Evolutionary conservation across 1,284 basidiomycete genomes (phyloP).

Genomic region (Pterulicium gracile): DNA sequence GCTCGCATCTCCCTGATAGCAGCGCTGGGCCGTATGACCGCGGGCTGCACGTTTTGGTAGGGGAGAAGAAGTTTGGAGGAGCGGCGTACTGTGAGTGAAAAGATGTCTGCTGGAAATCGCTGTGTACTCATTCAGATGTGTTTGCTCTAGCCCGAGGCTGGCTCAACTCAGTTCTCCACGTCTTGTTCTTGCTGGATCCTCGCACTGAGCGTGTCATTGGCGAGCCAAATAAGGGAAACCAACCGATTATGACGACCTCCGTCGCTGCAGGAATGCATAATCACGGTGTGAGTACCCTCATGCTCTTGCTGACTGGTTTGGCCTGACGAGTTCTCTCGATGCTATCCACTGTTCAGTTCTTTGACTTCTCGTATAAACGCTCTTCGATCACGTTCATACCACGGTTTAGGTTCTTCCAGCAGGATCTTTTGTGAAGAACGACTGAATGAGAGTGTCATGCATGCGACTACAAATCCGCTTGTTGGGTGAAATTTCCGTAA

Average conservation of each 20-base stretch:
- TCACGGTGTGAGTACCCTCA: constrained; percentile 18
- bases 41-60: constrained; percentile 36
- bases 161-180: constrained; percentile 34
- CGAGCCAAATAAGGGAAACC: constrained; percentile 32
- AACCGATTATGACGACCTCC: constrained; percentile 21
- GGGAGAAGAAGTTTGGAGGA: constrained; percentile 39
- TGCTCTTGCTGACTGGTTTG: background rate
- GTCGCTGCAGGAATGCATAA: constrained; percentile 21
- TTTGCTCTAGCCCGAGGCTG: constrained; percentile 28
- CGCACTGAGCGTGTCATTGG: constrained; percentile 34
- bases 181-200: constrained; percentile 36
- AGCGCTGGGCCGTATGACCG: constrained; percentile 37
- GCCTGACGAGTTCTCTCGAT: background rate
- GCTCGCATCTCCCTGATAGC: constrained; percentile 24
- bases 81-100: constrained; percentile 26
- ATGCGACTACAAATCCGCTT: too few relatives aligned
- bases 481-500: too few relatives aligned
- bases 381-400: background rate
- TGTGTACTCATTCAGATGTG: background rate
- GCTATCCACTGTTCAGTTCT: background rate
- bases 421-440: background rate
- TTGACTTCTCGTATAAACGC: background rate
- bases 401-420: background rate
- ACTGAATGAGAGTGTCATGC: too few relatives aligned
- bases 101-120: constrained; percentile 2